Conservation (phyloP, 179 eudicot genomes). For the Silene noctiflora region DNA sequence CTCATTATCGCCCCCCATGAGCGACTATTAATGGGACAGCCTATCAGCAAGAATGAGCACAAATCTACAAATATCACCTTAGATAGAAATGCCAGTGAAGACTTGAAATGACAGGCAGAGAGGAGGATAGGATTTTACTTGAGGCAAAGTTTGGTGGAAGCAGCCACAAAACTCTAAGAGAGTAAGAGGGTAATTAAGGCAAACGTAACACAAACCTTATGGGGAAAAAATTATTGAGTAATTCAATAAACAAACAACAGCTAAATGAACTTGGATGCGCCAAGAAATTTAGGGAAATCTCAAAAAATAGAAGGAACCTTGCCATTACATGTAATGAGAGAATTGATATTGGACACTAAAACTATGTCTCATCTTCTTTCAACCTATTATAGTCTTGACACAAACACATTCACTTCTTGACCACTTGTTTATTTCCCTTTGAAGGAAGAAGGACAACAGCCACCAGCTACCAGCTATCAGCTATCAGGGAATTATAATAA, state of each 20-base stretch:
- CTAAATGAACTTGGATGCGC: neutral
- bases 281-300: neutral
- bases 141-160: neutral
- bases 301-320: neutral
- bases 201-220: neutral
- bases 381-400: neutral
- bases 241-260: neutral
- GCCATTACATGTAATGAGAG: neutral
- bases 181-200: neutral
- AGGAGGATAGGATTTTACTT: neutral
- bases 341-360: neutral
- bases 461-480: neutral
- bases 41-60: neutral
- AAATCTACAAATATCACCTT: neutral
- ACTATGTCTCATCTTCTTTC: neutral
- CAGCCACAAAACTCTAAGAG: neutral
- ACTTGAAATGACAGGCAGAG: neutral
- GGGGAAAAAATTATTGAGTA: neutral
- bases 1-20: no score
- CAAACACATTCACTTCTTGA: neutral
- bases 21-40: no score
- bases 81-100: constrained; percentile 3
- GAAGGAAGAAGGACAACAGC: neutral
- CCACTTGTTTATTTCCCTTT: neutral
- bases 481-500: neutral